Conservation (phyloP, 2,329 filamentous ascomycete genomes). For the Aspergillus flavus region DNA sequence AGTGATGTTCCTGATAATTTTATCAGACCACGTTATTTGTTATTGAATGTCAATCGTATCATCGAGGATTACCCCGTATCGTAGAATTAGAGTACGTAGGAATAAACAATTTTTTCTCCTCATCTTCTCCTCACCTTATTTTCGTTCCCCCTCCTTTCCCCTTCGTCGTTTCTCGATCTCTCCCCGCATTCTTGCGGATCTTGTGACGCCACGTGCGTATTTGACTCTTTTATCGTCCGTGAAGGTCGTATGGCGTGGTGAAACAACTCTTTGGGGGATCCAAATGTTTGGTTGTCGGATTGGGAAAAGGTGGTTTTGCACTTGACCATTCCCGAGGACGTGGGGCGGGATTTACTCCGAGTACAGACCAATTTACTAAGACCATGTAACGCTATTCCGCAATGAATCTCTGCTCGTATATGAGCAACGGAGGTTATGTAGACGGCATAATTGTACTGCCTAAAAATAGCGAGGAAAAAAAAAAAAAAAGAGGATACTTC, state of each 20-base stretch:
- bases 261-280: not conserved
- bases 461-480: not conserved
- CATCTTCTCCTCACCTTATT: conserved; percentile 2
- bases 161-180: not conserved
- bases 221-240: not conserved
- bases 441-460: not conserved
- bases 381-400: not conserved
- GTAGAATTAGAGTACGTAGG: not conserved
- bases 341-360: not conserved
- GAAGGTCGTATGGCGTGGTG: not conserved
- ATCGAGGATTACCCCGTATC: not conserved
- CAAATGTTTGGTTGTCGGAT: not conserved
- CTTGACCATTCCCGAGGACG: not conserved
- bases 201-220: not conserved
- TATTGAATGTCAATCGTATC: not conserved
- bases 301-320: not conserved
- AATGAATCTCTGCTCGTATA: not conserved
- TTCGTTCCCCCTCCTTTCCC: not conserved
- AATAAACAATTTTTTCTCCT: not conserved
- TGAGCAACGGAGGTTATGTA: not conserved
- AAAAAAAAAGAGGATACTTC: conserved; percentile 6
- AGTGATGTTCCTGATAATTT: no score
- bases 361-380: not conserved
- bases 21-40: not conserved
- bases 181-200: not conserved